phyloP scores from a whole-genome alignment of 2,329 filamentous ascomycete genomes.

The Orbilia javanica region DNA sequence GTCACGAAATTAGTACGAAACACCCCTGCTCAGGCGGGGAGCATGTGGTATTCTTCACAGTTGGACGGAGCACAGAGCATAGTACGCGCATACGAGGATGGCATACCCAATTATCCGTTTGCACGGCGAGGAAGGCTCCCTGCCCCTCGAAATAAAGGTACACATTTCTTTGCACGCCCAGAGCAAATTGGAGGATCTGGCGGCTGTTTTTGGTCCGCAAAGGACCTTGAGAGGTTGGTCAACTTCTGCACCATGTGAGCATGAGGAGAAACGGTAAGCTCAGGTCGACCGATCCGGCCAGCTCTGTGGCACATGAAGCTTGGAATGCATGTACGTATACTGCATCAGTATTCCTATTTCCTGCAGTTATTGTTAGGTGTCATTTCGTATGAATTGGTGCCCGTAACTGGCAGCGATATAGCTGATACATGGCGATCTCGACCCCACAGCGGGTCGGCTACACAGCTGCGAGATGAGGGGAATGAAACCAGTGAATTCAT shows the following conservation, averaged over 20 bases:
- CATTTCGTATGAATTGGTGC: background rate
- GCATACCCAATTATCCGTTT: background rate
- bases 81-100: background rate
- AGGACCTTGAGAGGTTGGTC: background rate
- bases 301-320: no score
- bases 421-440: background rate
- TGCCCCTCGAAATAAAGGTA: background rate
- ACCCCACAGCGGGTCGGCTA: conserved; percentile 24
- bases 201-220: background rate
- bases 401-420: background rate
- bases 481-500: background rate
- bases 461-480: background rate
- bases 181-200: background rate
- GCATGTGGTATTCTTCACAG: background rate
- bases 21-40: background rate
- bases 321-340: no score
- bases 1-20: background rate
- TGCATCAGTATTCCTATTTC: no score
- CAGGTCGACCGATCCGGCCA: no score
- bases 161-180: no score
- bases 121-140: background rate
- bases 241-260: background rate
- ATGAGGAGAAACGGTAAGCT: background rate
- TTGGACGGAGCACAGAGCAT: no score
- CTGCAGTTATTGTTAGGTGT: no score